phyloP scores from a whole-genome alignment of 371 early-diverging fungal genomes.

The Circinella minor region DNA sequence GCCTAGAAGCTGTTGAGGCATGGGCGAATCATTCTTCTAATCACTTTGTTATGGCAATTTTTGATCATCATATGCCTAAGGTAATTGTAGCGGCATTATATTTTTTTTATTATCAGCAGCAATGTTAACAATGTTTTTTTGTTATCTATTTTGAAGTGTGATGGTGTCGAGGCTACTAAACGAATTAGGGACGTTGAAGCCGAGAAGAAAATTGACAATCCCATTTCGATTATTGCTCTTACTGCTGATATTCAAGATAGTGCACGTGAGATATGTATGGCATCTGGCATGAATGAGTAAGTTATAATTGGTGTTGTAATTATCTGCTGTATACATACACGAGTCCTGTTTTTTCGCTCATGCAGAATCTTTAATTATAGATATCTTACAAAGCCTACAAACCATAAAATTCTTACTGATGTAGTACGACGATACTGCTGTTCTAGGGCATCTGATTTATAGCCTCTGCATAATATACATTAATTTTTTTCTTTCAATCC shows the following conservation, averaged over 20 bases:
- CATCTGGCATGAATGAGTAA: conserved; percentile 25
- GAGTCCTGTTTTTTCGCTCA: too few species aligned
- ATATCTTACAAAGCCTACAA: conserved; percentile 45
- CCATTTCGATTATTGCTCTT: conserved; percentile 26
- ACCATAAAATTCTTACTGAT: conserved; percentile 44
- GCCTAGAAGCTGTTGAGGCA: conserved; percentile 44
- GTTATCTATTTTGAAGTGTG: conserved; percentile 27
- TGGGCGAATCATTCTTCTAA: conserved; percentile 36
- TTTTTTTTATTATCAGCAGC: too few species aligned
- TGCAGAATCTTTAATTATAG: conserved; percentile 6
- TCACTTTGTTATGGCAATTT: conserved; percentile 43
- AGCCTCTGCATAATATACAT: too few species aligned
- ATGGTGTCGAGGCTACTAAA: conserved; percentile 52
- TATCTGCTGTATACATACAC: neutral
- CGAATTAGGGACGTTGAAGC: conserved; percentile 39
- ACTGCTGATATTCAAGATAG: conserved; percentile 23
- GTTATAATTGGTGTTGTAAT: conserved; percentile 14
- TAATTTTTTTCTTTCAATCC: too few species aligned
- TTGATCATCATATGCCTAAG: conserved; percentile 58
- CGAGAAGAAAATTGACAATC: conserved; percentile 7
- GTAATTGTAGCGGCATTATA: conserved; percentile 6
- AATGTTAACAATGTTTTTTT: too few species aligned
- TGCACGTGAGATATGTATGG: conserved; percentile 18
- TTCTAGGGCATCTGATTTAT: neutral
- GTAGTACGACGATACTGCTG: conserved; percentile 30